phyloP scores from a whole-genome alignment of 2,329 filamentous ascomycete species.

The Trichoderma cornu-damae region DNA sequence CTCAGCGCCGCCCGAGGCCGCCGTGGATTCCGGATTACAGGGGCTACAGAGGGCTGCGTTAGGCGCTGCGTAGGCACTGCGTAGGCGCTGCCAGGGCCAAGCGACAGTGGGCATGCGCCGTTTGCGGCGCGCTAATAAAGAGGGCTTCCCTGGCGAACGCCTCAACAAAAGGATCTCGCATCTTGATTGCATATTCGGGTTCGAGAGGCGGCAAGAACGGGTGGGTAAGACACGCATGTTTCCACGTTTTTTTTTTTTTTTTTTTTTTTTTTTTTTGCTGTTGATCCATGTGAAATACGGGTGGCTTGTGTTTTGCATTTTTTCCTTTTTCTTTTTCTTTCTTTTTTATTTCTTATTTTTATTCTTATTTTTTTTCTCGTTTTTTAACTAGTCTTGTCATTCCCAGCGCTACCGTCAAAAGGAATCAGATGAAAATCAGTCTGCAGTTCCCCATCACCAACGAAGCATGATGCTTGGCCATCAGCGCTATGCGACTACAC shows the following conservation, averaged over 20 bases:
- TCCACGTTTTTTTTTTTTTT: too few species aligned
- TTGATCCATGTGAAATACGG: not conserved
- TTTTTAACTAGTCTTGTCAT: too few species aligned
- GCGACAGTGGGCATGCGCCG: not conserved
- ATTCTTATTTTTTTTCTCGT: too few species aligned
- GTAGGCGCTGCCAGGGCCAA: not conserved
- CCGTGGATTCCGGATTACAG: not conserved
- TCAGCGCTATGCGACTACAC: too few species aligned
- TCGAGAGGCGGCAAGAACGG: not conserved
- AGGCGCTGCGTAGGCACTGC: too few species aligned
- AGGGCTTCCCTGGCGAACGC: not conserved
- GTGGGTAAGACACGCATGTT: conserved; percentile 11
- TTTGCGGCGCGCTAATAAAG: conserved; percentile 12
- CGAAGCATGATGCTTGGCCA: too few species aligned
- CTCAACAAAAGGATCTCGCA: not conserved
- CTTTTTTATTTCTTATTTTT: not conserved
- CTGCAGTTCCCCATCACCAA: too few species aligned
- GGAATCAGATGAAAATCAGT: too few species aligned
- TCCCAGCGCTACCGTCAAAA: too few species aligned
- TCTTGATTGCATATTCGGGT: not conserved
- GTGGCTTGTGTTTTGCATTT: not conserved
- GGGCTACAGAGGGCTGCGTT: not conserved
- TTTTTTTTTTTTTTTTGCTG: not conserved
- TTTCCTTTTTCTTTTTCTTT: not conserved
- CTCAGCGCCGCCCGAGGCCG: conserved; percentile 2